Conservation (phyloP, 257 asterid species). For the Gentiana straminea region DNA sequence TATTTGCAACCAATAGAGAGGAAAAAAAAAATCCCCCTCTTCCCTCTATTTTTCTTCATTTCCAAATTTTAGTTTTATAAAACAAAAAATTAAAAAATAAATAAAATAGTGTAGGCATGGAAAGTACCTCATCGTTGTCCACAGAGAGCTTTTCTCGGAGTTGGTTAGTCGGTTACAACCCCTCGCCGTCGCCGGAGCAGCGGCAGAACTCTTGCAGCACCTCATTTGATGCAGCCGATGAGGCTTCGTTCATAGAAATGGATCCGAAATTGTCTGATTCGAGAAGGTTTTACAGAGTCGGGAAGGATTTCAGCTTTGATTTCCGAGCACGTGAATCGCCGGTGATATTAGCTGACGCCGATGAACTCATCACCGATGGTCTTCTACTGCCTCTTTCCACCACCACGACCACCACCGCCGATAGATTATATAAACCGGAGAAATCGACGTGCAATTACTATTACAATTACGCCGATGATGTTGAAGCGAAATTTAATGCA, state of each 20-base stretch:
- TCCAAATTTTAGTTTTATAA: neutral
- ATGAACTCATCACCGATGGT: constrained; percentile 62
- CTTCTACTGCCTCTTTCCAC: constrained; percentile 38
- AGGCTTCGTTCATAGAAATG: constrained; percentile 75
- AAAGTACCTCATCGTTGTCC: constrained; percentile 39
- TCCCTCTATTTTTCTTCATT: neutral
- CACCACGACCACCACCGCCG: neutral
- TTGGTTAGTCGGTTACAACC: constrained; percentile 36
- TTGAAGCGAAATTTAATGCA: constrained; percentile 1
- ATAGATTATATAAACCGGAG: constrained; percentile 2
- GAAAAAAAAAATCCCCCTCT: neutral
- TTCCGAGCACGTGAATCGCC: constrained; percentile 46
- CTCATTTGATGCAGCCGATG: constrained; percentile 28
- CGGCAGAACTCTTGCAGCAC: constrained; percentile 16
- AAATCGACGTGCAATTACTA: neutral
- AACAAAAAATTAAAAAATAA: constrained; percentile 1
- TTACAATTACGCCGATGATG: constrained; percentile 5
- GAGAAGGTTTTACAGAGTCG: constrained; percentile 51
- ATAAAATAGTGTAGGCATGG: constrained; percentile 25
- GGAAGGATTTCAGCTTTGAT: constrained; percentile 57
- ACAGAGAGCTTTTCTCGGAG: constrained; percentile 65
- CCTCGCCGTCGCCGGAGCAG: constrained; percentile 13
- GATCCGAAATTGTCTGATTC: constrained; percentile 82
- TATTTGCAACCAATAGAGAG: neutral
- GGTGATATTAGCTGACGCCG: constrained; percentile 47